Base-by-base conservation (phyloP, 495 filamentous ascomycete species). In the Amniculicola lignicola region DNA sequence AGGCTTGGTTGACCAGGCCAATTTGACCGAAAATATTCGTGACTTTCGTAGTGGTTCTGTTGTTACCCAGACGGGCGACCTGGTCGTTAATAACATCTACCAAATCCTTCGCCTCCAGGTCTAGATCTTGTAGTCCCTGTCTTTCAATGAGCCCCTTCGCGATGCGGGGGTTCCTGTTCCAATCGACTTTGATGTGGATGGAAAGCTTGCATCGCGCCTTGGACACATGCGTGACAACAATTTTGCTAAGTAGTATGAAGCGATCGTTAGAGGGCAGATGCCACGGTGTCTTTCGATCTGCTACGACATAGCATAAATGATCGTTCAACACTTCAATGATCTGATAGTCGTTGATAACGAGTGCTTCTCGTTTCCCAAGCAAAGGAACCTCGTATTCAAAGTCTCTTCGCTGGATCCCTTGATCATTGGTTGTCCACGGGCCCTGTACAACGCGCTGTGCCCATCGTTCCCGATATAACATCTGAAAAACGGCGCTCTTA, bases 241-340 rank as follows among this genome's bases (percentile, higher is more conserved):
- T 82, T 73, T 96, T 96, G 57, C 81, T 91, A 25, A 92, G 82
- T 27, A 97, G 75, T 63, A 86, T 83, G 71, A 96, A 96, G 22
- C 82, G 77, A 28, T 87, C 79, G 40, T 79, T 76, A 68, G 88
- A 80, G 1, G 94, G 93, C 15, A 97, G 78, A 74, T 95, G 88
- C 89, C 90, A 96, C 0, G 92, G 90, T 0, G 82, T 87, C 63
- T 89, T 89, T 56, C 82, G 82, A 67, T 96, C 88, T 12, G 88
- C 90, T 40, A 97, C 79, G 33, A 96, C 89, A 69, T 98, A 98
- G 68, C 90, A 96, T 38, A 97, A 78, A 67, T 97, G 92, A 59
- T 97, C 94, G 69, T 91, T 95, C 62, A 88, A 81, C 18, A 95
- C 79, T 49, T 98, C 93, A 51, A 98, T 89, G 55, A 86, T 82